These are phyloP conservation scores for Collybia nuda DNA, from an alignment of 768 basidiomycete species.

Conservation along the genomic window DNA sequence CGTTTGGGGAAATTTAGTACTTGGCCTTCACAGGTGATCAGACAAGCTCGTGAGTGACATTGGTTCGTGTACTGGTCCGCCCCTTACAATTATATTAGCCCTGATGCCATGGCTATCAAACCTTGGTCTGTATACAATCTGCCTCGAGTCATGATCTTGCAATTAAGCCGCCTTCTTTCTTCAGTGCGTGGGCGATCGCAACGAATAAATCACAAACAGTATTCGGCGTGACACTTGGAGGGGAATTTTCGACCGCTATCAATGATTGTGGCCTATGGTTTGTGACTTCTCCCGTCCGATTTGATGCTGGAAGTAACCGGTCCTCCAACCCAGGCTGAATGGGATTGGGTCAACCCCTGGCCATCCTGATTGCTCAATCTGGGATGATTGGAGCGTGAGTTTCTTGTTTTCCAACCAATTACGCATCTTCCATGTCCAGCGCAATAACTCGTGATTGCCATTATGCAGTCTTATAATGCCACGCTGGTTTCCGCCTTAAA, in stretches of 20 bases:
- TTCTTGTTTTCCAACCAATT: not conserved
- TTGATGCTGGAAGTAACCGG: slow-evolving; percentile 11
- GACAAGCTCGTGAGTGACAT: slow-evolving; percentile 32
- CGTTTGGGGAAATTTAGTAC: slow-evolving; percentile 28
- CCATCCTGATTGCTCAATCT: slow-evolving; percentile 33
- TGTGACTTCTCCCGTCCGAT: slow-evolving; percentile 25
- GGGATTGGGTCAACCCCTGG: slow-evolving; percentile 39
- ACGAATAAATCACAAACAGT: slow-evolving; percentile 60
- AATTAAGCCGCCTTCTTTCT: slow-evolving; percentile 15
- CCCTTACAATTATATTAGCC: slow-evolving; percentile 22
- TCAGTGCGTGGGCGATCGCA: slow-evolving; percentile 47
- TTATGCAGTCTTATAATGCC: slow-evolving; percentile 48
- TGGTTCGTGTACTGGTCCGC: slow-evolving; percentile 1
- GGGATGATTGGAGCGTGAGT: slow-evolving; percentile 47
- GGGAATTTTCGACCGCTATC: slow-evolving; percentile 82
- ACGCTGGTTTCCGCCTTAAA: slow-evolving; percentile 58
- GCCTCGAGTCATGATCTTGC: not conserved
- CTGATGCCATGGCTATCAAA: slow-evolving; percentile 37
- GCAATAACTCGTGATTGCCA: too few relatives aligned
- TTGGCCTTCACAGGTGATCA: slow-evolving; percentile 42
- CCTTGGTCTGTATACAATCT: slow-evolving; percentile 37
- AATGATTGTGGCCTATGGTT: slow-evolving; percentile 72
- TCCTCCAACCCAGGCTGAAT: slow-evolving; percentile 37
- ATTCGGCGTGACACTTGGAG: slow-evolving; percentile 80
- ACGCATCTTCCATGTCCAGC: not conserved